Conservation (phyloP, 1,139 yeast species). For the Eremothecium coryli region DNA sequence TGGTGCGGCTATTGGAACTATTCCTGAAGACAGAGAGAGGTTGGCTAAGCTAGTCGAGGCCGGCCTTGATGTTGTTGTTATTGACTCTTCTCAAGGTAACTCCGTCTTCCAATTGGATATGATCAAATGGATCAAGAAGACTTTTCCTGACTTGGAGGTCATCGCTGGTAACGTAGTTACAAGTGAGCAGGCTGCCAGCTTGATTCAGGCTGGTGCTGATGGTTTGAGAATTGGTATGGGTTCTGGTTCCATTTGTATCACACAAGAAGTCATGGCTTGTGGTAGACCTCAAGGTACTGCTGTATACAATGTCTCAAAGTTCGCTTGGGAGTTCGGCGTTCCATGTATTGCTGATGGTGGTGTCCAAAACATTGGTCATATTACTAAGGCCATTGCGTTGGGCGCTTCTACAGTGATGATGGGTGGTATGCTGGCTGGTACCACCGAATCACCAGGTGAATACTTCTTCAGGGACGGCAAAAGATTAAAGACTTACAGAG, state of each 20-base stretch:
- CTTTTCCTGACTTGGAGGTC: conserved; percentile 71
- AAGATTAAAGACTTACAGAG: conserved; percentile 95
- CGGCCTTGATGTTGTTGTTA: conserved; percentile 91
- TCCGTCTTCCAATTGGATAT: conserved; percentile 88
- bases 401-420: conserved; percentile 99
- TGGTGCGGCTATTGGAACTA: conserved; percentile 98
- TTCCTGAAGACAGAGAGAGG: conserved; percentile 81
- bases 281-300: conserved; percentile 98
- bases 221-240: conserved; percentile 99
- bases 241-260: conserved; percentile 96
- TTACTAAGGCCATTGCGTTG: conserved; percentile 89
- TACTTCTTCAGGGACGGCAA: conserved; percentile 97
- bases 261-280: conserved; percentile 99
- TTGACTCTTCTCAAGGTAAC: conserved; percentile 97
- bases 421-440: conserved; percentile 99
- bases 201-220: conserved; percentile 95
- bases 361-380: conserved; percentile 96
- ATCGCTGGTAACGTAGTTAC: conserved; percentile 98
- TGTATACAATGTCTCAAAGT: conserved; percentile 37
- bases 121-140: conserved; percentile 83
- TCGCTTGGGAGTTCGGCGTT: conserved; percentile 30
- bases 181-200: conserved; percentile 95
- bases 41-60: conserved; percentile 80
- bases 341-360: conserved; percentile 98
- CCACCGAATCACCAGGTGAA: conserved; percentile 97